Conservation (phyloP, 164 flowering plant genomes). For the Macadamia integrifolia region DNA sequence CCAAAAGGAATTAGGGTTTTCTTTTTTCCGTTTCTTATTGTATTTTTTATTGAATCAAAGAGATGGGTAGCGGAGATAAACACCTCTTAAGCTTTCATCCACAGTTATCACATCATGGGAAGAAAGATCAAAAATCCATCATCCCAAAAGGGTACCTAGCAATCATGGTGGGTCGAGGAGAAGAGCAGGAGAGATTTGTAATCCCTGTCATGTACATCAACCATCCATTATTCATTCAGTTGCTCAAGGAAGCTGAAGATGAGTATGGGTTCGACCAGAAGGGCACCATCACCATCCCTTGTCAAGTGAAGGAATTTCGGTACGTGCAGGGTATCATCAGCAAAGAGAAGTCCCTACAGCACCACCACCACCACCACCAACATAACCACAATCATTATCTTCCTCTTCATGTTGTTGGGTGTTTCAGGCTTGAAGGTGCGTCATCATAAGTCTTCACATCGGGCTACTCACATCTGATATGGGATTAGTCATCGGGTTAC, state of each 20-base stretch:
- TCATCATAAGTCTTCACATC: too few relatives aligned
- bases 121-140: conserved; percentile 24
- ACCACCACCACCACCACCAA: conserved; percentile 6
- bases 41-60: too few relatives aligned
- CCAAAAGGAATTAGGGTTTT: not conserved
- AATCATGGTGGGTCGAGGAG: conserved; percentile 57
- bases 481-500: too few relatives aligned
- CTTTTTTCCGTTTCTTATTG: not conserved
- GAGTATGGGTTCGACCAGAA: conserved; percentile 79
- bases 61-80: conserved; percentile 35
- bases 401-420: conserved; percentile 1
- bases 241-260: conserved; percentile 76
- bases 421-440: conserved; percentile 3
- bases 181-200: conserved; percentile 57
- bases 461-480: too few relatives aligned
- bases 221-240: conserved; percentile 64
- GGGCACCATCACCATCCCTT: conserved; percentile 70
- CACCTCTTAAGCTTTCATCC: conserved; percentile 28
- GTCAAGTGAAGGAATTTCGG: conserved; percentile 62
- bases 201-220: conserved; percentile 68
- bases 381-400: not conserved
- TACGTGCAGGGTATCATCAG: conserved; percentile 58
- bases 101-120: conserved; percentile 33
- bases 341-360: conserved; percentile 33
- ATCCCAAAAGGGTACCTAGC: conserved; percentile 71